Conservation (phyloP, 345 rosid species). For the Hypericum perforatum region DNA sequence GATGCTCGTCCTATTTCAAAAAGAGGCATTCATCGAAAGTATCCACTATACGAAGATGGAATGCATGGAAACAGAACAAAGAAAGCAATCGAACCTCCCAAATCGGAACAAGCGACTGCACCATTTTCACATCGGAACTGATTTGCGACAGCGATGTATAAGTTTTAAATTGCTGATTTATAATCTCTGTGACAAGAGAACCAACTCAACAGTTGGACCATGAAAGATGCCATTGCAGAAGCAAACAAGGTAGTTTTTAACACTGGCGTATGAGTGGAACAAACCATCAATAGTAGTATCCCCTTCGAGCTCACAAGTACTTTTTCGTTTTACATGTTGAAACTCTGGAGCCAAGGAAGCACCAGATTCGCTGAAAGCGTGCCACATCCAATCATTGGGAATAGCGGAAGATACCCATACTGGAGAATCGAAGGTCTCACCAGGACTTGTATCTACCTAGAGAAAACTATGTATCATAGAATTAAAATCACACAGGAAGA, state of each 20-base stretch:
- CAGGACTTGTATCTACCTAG: conserved; percentile 50
- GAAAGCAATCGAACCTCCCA: conserved; percentile 70
- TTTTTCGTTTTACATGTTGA: conserved; percentile 45
- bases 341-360: conserved; percentile 30
- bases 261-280: conserved; percentile 13
- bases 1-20: conserved; percentile 64
- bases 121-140: conserved; percentile 70
- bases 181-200: conserved; percentile 50
- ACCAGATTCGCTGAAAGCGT: conserved; percentile 31
- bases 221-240: background rate
- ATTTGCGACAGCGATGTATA: conserved; percentile 70
- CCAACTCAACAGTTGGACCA: conserved; percentile 3
- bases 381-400: conserved; percentile 79
- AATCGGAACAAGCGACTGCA: conserved; percentile 87
- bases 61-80: conserved; percentile 1
- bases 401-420: conserved; percentile 65
- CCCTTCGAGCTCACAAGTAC: conserved; percentile 90
- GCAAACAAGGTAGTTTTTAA: background rate
- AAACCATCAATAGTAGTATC: conserved; percentile 68
- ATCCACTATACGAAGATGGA: background rate
- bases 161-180: conserved; percentile 56
- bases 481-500: conserved; percentile 6
- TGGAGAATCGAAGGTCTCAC: conserved; percentile 33
- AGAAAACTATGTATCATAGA: conserved; percentile 19
- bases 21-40: conserved; percentile 13